Base-by-base conservation (phyloP, 2,329 filamentous ascomycete genomes). In the Fusarium veterinarium region DNA sequence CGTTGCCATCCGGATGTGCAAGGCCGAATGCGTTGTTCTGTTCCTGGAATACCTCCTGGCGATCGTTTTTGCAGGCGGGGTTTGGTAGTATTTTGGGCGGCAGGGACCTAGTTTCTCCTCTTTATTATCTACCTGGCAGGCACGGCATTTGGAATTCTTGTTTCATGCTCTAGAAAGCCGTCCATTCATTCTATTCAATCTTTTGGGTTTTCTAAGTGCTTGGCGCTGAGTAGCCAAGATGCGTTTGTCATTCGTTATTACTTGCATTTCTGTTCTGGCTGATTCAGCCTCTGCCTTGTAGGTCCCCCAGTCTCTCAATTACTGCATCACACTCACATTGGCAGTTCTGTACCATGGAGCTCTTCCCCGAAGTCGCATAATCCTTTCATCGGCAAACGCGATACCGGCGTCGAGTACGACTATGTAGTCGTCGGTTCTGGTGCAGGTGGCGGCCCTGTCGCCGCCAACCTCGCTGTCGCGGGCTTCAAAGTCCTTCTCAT, bases 361-460 rank as follows among this genome's bases (percentile, higher is more conserved):
- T 56, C 28, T 12, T n/a, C 23, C 0, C n/a, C 30, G 11, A 28
- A 49, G 7, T 19, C 48, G 10, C 67, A 72, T 44, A 25, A 69
- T 13, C 69, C 69, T 14, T 72, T 72, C 28, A 60, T 72, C 28
- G 68, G 46, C 0, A 64, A 69, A 5, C 68, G 64, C 12, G 68
- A 56, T 37, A 57, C 13, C 2, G 19, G 46, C 9, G 61, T 52
- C 4, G 57, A 75, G 9, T 90, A 90, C 71, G 89, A 90, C 70
- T 91, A 90, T 79, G 83, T 90, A n/a, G 82, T 91, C 20, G 85
- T 90, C 40, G 89, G 89, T 9, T 88, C 86, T 17, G 88, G 88
- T 6, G 83, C 88, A 5, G 88, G 88, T 37, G 88, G 88, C 51
- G 87, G 84, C 33, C 87, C 88, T 7, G 78, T 90, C 8, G 87